A percentile compares a stretch with the other conserved stretches of the same genome.
Evolutionary conservation across 192 early-diverging fungal genomes (phyloP).

Genomic region (Backusella mclennaniae): DNA sequence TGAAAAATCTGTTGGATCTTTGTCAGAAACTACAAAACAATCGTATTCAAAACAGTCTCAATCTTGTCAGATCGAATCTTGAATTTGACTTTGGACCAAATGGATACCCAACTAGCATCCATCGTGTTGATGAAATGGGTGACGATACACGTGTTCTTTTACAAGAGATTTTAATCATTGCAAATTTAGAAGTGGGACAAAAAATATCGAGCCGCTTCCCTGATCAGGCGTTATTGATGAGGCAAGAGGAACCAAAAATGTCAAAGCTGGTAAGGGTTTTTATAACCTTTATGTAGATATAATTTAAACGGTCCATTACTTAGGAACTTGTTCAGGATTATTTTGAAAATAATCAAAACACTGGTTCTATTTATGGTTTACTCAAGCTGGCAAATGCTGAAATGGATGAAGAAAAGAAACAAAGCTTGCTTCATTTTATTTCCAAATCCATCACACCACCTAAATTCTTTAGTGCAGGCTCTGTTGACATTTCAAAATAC

Average conservation of each 20-base stretch:
- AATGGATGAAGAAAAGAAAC: conserved; percentile 7
- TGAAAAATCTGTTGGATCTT: background rate
- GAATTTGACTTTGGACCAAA: conserved; percentile 11
- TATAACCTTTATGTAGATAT: too few relatives aligned
- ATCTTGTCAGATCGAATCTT: background rate
- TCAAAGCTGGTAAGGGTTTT: conserved; percentile 11
- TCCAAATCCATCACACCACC: background rate
- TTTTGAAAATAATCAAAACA: conserved; percentile 12
- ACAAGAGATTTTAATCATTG: conserved; percentile 19
- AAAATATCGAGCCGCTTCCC: conserved; percentile 19
- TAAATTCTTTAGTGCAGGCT: conserved; percentile 14
- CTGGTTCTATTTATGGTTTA: background rate
- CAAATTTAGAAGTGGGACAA: conserved; percentile 20
- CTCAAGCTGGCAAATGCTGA: conserved; percentile 4
- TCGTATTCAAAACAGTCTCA: background rate
- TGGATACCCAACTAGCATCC: background rate
- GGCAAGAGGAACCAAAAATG: conserved; percentile 13
- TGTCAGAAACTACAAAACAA: background rate
- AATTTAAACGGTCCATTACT: background rate
- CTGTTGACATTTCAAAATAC: conserved; percentile 20
- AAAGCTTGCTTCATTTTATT: background rate
- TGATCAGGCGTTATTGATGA: conserved; percentile 11
- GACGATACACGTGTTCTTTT: conserved; percentile 3
- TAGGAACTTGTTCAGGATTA: background rate
- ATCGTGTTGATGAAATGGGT: background rate